These are phyloP conservation scores for Babesia divergens DNA, from an alignment of 169 alveolate species.

Conservation along the genomic window DNA sequence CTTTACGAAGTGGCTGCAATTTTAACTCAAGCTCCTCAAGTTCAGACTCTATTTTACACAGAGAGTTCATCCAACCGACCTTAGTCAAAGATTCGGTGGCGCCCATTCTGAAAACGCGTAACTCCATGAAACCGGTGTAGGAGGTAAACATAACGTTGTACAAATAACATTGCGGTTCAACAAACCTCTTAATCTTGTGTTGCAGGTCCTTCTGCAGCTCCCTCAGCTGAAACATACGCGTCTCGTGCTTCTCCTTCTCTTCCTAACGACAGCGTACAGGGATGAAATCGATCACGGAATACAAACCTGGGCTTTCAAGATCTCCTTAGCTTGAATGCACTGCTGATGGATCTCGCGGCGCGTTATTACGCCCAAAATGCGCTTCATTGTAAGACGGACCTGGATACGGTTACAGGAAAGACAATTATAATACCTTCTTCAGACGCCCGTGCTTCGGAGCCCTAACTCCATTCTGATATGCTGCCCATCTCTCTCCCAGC, in stretches of 20 bases:
- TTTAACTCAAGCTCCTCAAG: conserved; percentile 64
- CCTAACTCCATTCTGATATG: conserved; percentile 67
- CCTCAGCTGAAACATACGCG: conserved; percentile 72
- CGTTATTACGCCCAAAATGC: conserved; percentile 81
- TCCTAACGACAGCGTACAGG: conserved; percentile 36
- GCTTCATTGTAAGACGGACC: conserved; percentile 80
- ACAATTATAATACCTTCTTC: conserved; percentile 65
- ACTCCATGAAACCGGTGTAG: conserved; percentile 12
- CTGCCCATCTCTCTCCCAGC: conserved; percentile 80
- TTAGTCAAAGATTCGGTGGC: conserved; percentile 65
- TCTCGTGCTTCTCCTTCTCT: conserved; percentile 78
- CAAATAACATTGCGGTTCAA: background rate
- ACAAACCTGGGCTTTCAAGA: conserved; percentile 64
- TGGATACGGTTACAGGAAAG: background rate
- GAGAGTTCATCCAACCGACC: conserved; percentile 60
- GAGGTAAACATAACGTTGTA: background rate
- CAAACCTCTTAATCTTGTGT: conserved; percentile 52
- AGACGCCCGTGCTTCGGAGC: conserved; percentile 79
- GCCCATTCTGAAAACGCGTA: conserved; percentile 51
- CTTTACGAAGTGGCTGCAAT: conserved; percentile 76
- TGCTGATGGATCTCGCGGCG: conserved; percentile 83
- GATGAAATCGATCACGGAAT: background rate
- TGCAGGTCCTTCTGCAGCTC: conserved; percentile 64
- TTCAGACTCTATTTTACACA: conserved; percentile 59
- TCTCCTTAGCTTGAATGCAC: conserved; percentile 80